These are phyloP conservation scores for Yarrowia deformans DNA, from an alignment of 805 yeast species.

Conservation along the genomic window DNA sequence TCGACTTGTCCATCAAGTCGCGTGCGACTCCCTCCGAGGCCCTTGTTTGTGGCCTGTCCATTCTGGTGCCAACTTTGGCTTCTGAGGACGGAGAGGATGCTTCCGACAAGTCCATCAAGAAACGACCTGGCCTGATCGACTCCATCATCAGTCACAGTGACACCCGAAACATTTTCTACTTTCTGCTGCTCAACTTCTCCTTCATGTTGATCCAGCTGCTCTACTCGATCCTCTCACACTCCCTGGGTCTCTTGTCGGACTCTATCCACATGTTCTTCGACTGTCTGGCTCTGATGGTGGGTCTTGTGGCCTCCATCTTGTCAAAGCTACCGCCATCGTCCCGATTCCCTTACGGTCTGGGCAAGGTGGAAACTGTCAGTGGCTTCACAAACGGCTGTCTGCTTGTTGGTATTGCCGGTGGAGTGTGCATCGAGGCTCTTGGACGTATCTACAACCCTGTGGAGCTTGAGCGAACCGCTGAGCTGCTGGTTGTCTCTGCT, in stretches of 20 bases:
- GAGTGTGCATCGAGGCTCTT: conserved; percentile 84
- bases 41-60: conserved; percentile 41
- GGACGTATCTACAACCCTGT: conserved; percentile 84
- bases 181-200: conserved; percentile 80
- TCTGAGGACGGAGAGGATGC: conserved; percentile 21
- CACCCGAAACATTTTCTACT: conserved; percentile 87
- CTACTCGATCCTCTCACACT: conserved; percentile 90
- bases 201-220: conserved; percentile 94
- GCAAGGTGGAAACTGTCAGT: conserved; percentile 86
- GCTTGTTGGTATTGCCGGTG: conserved; percentile 85
- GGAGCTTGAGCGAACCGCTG: conserved; percentile 76
- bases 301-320: conserved; percentile 81
- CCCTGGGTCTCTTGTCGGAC: conserved; percentile 89
- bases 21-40: conserved; percentile 40
- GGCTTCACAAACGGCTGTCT: conserved; percentile 95
- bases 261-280: conserved; percentile 96
- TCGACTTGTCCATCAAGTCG: conserved; percentile 43
- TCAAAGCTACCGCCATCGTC: conserved; percentile 66
- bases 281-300: conserved; percentile 87
- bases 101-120: conserved; percentile 22
- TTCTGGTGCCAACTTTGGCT: conserved; percentile 41
- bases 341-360: conserved; percentile 85
- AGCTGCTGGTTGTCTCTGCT: conserved; percentile 81
- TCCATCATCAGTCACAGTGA: conserved; percentile 63
- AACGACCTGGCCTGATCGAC: conserved; percentile 44